phyloP scores from a whole-genome alignment of 2,329 filamentous ascomycete species.

The Aspergillus novofumigatus region DNA sequence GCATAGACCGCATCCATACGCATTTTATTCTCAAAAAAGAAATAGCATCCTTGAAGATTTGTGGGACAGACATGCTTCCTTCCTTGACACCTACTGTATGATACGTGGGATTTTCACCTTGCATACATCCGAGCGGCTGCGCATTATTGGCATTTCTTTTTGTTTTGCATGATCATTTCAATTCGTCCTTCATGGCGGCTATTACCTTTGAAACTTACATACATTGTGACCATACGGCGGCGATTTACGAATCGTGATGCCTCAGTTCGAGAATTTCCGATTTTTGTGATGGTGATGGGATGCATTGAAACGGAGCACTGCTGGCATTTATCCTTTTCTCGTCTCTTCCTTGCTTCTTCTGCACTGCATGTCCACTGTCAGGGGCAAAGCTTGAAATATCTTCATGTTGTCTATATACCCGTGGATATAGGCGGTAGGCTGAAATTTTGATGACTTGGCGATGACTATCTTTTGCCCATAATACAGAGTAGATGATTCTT shows the following conservation, averaged over 20 bases:
- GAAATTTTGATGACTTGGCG: background rate
- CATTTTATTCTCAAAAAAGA: background rate
- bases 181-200: background rate
- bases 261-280: background rate
- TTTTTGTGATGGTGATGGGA: background rate
- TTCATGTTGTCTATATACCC: background rate
- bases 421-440: background rate
- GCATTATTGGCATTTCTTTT: background rate
- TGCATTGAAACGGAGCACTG: background rate
- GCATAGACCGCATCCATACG: background rate
- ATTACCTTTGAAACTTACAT: background rate
- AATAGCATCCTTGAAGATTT: background rate
- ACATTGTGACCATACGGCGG: background rate
- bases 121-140: background rate
- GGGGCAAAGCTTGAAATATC: background rate
- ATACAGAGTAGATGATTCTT: background rate
- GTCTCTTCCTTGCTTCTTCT: background rate
- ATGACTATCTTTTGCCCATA: background rate
- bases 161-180: background rate
- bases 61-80: background rate
- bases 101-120: background rate
- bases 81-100: background rate
- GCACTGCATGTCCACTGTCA: background rate
- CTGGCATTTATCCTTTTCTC: background rate
- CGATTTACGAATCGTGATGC: background rate